A percentile compares a stretch with the other conserved stretches of the same genome.
These are phyloP conservation scores for Claviceps humidiphila DNA, from an alignment of 2,329 filamentous ascomycete genomes.

Conservation along the genomic window DNA sequence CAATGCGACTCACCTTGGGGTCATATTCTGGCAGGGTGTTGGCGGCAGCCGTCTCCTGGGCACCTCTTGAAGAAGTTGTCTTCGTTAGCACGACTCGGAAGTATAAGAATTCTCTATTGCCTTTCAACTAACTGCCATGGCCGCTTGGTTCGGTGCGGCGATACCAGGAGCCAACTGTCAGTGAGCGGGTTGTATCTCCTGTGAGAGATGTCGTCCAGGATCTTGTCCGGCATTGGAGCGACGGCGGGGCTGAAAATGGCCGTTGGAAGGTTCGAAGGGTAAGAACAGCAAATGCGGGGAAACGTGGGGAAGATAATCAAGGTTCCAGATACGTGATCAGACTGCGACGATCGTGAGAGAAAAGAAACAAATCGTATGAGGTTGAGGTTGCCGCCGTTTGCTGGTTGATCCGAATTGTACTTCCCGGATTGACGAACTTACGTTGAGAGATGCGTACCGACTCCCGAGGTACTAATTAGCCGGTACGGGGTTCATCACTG, in stretches of 20 bases:
- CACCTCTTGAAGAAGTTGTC: slow-evolving; percentile 43
- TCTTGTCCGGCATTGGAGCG: slow-evolving; percentile 51
- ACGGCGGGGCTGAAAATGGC: not conserved
- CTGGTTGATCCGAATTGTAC: no score
- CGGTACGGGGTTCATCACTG: no score
- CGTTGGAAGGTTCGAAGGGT: not conserved
- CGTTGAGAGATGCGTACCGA: no score
- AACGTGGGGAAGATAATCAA: not conserved
- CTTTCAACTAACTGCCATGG: slow-evolving; percentile 75
- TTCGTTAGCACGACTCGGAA: not conserved
- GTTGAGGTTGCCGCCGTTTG: no score
- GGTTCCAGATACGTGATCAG: not conserved
- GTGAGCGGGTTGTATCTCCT: slow-evolving; percentile 84
- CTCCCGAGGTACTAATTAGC: no score
- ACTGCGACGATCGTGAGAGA: not conserved
- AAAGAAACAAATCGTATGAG: no score
- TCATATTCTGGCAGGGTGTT: slow-evolving; percentile 69
- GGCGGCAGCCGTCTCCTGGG: slow-evolving; percentile 59
- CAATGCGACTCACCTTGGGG: slow-evolving; percentile 38
- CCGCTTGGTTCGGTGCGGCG: slow-evolving; percentile 88
- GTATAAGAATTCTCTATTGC: not conserved
- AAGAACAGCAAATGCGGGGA: not conserved
- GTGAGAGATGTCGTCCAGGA: slow-evolving; percentile 93
- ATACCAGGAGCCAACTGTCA: slow-evolving; percentile 86
- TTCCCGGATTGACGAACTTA: no score